Base-by-base conservation (phyloP, 2,329 filamentous ascomycete genomes). In the Mycocentrospora acerina region DNA sequence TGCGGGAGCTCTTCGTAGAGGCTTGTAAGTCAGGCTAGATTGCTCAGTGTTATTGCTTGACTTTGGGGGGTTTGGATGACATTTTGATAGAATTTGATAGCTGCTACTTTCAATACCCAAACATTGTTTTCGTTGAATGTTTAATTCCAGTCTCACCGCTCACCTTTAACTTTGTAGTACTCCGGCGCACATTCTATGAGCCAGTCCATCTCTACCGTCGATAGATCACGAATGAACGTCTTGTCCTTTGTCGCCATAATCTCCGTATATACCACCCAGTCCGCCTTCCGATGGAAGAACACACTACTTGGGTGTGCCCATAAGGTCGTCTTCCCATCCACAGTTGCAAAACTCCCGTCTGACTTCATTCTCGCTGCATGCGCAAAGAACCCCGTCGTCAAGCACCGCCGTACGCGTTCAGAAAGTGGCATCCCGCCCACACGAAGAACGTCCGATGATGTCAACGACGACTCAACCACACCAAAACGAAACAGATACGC, bases 231-330 rank as follows among this genome's bases (percentile, higher is more conserved):
- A 55, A 98, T 94, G 62, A 85, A 97, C 0, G 81, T 90, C 75
- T 97, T 97, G 48, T 80, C 81, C 8, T 85, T 82, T 4, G 88
- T 94, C 71, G 97, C 88, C 76, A 95, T 81, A 25, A 95, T 82
- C 70, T 96, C 91, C 57, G 94, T 86, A 61, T 96, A 98, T 24
- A 98, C 79, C 8, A 97, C 90, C 90, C 91, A 97, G 49, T 96
- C 90, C 9, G 89, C 89, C 72, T 94, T 96, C 40, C 90, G 83
- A 67, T 95, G 95, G 74, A 97, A 97, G 82, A 97, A 89, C 53
- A 97, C 71, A 26, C 87, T 94, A 60, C 82, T 95, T 1, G 93
- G 93, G 68, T 98, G 93, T 15, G 90, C 89, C 71, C 95, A 80
- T 36, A 97, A 73, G 4, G 82, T 79, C 34, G 85, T 85, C 26